Evolutionary conservation across 192 early-diverging fungal genomes (phyloP).

Genomic region (Linnemannia schmuckeri): DNA sequence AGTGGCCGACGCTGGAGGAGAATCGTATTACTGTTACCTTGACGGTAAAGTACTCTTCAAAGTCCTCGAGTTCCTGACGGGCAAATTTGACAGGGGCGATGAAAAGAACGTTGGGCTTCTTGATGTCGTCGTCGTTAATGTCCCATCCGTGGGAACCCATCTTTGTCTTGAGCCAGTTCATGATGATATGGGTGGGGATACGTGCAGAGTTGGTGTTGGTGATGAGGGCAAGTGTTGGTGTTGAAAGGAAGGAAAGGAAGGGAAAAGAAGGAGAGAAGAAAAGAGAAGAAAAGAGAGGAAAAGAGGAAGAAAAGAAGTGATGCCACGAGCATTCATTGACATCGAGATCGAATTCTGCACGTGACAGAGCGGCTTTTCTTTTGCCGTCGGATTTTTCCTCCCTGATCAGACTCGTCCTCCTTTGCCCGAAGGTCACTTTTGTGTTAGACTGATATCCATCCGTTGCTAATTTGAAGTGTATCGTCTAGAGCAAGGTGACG

Average conservation of each 20-base stretch:
- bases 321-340: not conserved
- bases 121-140: conserved; percentile 46
- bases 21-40: conserved; percentile 19
- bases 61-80: conserved; percentile 48
- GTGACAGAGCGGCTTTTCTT: not conserved
- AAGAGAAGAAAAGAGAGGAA: conserved; percentile 3
- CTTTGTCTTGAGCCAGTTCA: conserved; percentile 59
- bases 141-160: conserved; percentile 57
- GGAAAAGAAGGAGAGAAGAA: not conserved
- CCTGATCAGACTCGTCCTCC: not conserved
- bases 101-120: conserved; percentile 51
- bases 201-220: not conserved
- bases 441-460: too few relatives aligned
- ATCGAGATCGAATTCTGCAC: not conserved
- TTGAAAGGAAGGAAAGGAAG: not conserved
- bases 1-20: not conserved
- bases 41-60: conserved; percentile 51
- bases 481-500: not conserved
- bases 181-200: not conserved
- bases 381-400: not conserved
- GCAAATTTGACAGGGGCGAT: conserved; percentile 29
- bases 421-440: not conserved
- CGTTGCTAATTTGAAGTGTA: not conserved
- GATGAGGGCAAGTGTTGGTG: not conserved
- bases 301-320: not conserved